These are phyloP conservation scores for Daldinia vernicosa DNA, from an alignment of 495 filamentous ascomycete species.

Conservation along the genomic window DNA sequence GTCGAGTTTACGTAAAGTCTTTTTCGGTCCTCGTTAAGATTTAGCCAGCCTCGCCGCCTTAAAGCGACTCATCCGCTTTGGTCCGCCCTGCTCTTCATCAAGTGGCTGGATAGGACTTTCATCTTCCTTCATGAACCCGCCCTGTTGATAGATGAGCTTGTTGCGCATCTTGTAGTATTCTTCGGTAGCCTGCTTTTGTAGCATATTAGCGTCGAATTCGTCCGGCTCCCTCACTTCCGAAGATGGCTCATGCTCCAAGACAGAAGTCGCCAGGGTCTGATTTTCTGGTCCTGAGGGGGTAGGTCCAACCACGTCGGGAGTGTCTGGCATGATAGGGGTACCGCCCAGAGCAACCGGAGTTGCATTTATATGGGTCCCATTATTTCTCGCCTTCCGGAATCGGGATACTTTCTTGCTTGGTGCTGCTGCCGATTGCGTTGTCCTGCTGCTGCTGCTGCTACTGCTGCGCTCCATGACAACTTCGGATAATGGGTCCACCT, in stretches of 20 bases:
- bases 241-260: conserved; percentile 68
- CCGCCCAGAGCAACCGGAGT: conserved; percentile 16
- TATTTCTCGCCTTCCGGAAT: conserved; percentile 54
- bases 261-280: conserved; percentile 62
- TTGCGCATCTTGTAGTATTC: conserved; percentile 86
- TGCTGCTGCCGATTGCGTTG: conserved; percentile 51
- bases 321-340: conserved; percentile 36
- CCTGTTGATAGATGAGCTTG: conserved; percentile 77
- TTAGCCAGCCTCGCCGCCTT: conserved; percentile 79
- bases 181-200: conserved; percentile 77
- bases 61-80: conserved; percentile 84
- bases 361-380: conserved; percentile 11
- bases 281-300: conserved; percentile 64
- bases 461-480: conserved; percentile 50
- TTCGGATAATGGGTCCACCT: conserved; percentile 55
- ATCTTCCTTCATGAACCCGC: conserved; percentile 73
- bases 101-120: conserved; percentile 69
- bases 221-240: conserved; percentile 65
- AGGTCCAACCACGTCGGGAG: conserved; percentile 16
- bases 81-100: conserved; percentile 71
- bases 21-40: conserved; percentile 28
- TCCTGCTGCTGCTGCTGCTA: conserved; percentile 53
- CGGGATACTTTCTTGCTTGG: conserved; percentile 55
- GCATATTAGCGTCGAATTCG: conserved; percentile 75
- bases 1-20: conserved; percentile 18